phyloP scores from a whole-genome alignment of 2,329 filamentous ascomycete genomes.

The Coniochaeta sp. region DNA sequence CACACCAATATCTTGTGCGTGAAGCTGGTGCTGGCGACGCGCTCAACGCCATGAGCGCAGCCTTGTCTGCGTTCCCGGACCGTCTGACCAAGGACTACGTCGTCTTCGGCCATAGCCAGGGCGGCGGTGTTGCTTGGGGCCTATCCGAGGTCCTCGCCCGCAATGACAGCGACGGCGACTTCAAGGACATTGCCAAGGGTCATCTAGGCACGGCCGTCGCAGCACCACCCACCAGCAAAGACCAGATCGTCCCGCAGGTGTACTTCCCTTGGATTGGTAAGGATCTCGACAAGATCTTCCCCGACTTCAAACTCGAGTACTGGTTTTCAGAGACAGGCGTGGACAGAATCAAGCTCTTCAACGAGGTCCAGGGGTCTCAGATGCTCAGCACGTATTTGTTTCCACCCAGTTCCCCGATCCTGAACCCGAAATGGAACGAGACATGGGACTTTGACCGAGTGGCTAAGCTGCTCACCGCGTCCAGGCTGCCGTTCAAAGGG shows the following conservation, averaged over 20 bases:
- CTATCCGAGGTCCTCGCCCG: neutral
- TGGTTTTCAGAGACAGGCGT: neutral
- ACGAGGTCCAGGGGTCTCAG: neutral
- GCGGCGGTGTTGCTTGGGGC: slow-evolving; percentile 34
- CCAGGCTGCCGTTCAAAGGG: neutral
- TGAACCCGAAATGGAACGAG: neutral
- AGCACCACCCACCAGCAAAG: neutral
- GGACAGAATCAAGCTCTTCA: neutral
- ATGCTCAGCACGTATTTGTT: neutral
- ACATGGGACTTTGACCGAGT: neutral
- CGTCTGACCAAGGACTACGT: slow-evolving; percentile 29
- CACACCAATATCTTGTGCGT: slow-evolving; percentile 30
- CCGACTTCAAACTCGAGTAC: neutral
- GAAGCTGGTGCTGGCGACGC: slow-evolving; percentile 33
- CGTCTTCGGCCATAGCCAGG: slow-evolving; percentile 23
- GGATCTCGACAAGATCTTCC: neutral
- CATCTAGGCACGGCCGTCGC: neutral
- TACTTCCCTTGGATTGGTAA: neutral
- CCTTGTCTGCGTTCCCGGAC: slow-evolving; percentile 32
- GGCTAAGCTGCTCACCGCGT: neutral
- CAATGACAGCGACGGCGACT: neutral
- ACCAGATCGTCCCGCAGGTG: neutral
- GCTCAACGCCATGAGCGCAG: slow-evolving; percentile 31
- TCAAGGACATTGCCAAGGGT: neutral
- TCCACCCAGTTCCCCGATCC: neutral